Evolutionary conservation across 140 eudicot species (phyloP), one percentile per base, ranked within the genome.

Genomic region (Oenanthe javanica): DNA sequence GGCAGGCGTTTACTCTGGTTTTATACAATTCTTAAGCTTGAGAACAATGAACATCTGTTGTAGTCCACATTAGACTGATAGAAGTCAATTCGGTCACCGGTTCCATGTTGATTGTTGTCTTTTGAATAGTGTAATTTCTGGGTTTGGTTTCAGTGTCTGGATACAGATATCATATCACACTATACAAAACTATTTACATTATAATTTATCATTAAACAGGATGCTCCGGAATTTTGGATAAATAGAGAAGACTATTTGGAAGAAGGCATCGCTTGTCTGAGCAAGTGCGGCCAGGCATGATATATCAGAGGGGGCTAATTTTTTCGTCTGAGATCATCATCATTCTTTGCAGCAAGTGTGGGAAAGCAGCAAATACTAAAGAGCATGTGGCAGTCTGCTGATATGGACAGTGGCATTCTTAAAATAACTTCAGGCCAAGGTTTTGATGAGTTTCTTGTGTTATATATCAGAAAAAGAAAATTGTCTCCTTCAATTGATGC

Each of bases 161-260:
- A 75, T 48, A 1, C 25, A 8, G 66, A 8, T 51, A 52, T 27
- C 48, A 40, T 52, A 19, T 76, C 1, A 18, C 49, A 6, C 27
- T 49, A 16, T 14, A 8, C 16, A 13, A 11, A 43, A 42, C 6
- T 57, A 40, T 19, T 40, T 4, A 72, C 52, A 38, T 54, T 38
- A 42, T 42, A 46, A 61, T 10, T 15, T 77, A 67, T 67, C 55
- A 54, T 47, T 61, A 86, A 21, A 86, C 90, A 95, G 99, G 99
- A 95, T 91, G 99, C 99, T 70, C 99, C 99, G 36, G 99, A 95
- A 78, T 95, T 95, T 83, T 95, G 99, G 99, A 95, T 95, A 69
- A 90, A 90, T 80, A 86, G 93, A 81, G 86, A 95, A 83, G 99
- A 95, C 87, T 95, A 95, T 89, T 71, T 92, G 85, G 99, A 95